Percentiles rank a stretch among this genome's conserved stretches.
These are phyloP conservation scores for Durusdinium trenchii DNA, from an alignment of 73 alveolate genomes.

Conservation along the genomic window DNA sequence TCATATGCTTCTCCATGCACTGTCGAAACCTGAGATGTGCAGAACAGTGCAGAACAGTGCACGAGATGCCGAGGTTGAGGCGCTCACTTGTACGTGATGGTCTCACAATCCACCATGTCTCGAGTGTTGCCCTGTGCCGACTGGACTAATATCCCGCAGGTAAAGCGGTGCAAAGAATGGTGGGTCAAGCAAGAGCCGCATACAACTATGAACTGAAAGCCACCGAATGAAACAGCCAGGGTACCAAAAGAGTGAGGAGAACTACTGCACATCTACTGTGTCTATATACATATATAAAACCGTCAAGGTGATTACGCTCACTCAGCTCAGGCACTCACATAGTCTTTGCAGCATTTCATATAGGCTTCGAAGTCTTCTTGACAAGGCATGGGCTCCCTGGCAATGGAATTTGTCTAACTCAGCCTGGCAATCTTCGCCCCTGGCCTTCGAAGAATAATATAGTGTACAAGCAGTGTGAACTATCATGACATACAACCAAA, in stretches of 20 bases:
- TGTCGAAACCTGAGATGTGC: constrained; percentile 40
- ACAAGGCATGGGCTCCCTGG: constrained; percentile 78
- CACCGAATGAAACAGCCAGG: too few species aligned
- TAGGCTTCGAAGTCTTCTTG: constrained; percentile 73
- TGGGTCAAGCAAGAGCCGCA: too few species aligned
- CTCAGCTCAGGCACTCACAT: background rate
- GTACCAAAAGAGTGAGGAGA: background rate
- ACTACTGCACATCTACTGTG: background rate
- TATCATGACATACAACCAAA: too few species aligned
- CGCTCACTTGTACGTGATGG: constrained; percentile 37
- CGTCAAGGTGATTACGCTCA: background rate
- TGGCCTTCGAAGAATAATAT: too few species aligned
- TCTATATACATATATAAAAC: background rate
- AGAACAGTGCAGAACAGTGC: background rate
- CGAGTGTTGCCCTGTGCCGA: constrained; percentile 30
- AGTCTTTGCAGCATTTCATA: constrained; percentile 68
- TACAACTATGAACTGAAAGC: too few species aligned
- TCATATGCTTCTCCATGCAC: constrained; percentile 77
- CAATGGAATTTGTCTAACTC: too few species aligned
- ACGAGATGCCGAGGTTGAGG: background rate
- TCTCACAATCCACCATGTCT: constrained; percentile 87
- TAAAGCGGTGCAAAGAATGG: too few species aligned
- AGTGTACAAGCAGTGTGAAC: too few species aligned
- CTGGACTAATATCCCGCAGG: background rate
- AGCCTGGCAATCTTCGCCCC: too few species aligned